phyloP scores from a whole-genome alignment of 1,284 basidiomycete genomes.

The Athelia sp. region DNA sequence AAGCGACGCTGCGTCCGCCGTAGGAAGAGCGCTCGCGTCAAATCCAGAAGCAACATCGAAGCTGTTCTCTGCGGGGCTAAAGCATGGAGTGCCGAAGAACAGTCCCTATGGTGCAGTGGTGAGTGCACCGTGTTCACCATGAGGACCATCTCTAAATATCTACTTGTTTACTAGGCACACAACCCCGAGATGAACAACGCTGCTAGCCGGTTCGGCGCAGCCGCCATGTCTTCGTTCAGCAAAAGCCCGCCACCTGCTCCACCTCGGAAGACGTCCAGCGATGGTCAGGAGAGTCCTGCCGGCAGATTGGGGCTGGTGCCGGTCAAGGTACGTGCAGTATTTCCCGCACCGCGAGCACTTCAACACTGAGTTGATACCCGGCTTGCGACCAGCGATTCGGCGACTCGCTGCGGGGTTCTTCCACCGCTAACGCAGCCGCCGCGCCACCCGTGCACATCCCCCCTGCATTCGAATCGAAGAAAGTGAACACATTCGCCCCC shows the following conservation, averaged over 20 bases:
- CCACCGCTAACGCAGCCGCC: slow-evolving; percentile 32
- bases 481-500: slow-evolving; percentile 45
- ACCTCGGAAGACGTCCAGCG: slow-evolving; percentile 3
- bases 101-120: slow-evolving; percentile 27
- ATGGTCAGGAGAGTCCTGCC: not conserved
- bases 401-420: slow-evolving; percentile 41
- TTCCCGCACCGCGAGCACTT: not conserved
- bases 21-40: slow-evolving; percentile 41
- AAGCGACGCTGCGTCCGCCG: slow-evolving; percentile 37
- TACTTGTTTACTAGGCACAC: slow-evolving; percentile 32
- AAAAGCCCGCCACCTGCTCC: slow-evolving; percentile 2
- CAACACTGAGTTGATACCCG: not conserved
- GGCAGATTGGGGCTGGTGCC: no score
- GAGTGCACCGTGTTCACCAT: slow-evolving; percentile 10
- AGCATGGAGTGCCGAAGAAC: slow-evolving; percentile 23
- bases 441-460: slow-evolving; percentile 27
- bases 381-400: slow-evolving; percentile 55
- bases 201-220: slow-evolving; percentile 46
- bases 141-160: slow-evolving; percentile 1
- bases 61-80: slow-evolving; percentile 38
- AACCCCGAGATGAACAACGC: slow-evolving; percentile 31
- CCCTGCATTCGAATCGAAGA: slow-evolving; percentile 43
- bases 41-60: slow-evolving; percentile 38
- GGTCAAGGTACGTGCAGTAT: no score
- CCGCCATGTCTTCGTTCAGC: slow-evolving; percentile 35